These are phyloP conservation scores for Xylaria telfairii DNA, from an alignment of 495 filamentous ascomycete genomes.

Conservation along the genomic window DNA sequence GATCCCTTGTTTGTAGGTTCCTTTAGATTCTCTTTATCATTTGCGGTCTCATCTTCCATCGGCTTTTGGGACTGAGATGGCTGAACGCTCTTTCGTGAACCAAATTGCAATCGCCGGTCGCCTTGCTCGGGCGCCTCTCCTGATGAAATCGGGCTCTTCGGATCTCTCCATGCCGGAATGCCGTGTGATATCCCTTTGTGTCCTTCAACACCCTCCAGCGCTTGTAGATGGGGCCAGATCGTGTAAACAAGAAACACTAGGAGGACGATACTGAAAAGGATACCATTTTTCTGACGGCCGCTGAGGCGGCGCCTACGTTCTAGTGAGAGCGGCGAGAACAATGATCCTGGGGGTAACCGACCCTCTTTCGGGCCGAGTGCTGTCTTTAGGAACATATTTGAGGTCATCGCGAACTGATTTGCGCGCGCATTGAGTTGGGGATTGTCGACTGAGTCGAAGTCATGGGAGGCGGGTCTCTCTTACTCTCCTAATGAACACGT, in stretches of 20 bases:
- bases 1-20: not conserved
- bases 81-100: not conserved
- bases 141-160: not conserved
- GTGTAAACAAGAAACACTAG: slow-evolving; percentile 12
- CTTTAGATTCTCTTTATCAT: not conserved
- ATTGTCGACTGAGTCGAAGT: not conserved
- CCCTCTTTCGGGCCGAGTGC: slow-evolving; percentile 25
- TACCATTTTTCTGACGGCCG: slow-evolving; percentile 4
- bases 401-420: slow-evolving; percentile 6
- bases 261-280: slow-evolving; percentile 15
- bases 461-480: not conserved
- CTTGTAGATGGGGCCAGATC: not conserved
- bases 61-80: slow-evolving; percentile 4
- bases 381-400: not conserved
- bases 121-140: not conserved
- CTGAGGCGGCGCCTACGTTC: slow-evolving; percentile 20
- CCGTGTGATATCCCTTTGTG: not conserved
- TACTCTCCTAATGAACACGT: not conserved
- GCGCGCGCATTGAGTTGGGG: not conserved
- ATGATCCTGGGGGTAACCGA: slow-evolving; percentile 12
- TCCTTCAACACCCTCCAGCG: not conserved
- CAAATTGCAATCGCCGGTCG: not conserved
- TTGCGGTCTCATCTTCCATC: not conserved
- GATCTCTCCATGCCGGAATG: not conserved
- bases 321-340: slow-evolving; percentile 4